These are phyloP conservation scores for Fusarium citri DNA, from an alignment of 2,329 filamentous ascomycete genomes.

Conservation along the genomic window DNA sequence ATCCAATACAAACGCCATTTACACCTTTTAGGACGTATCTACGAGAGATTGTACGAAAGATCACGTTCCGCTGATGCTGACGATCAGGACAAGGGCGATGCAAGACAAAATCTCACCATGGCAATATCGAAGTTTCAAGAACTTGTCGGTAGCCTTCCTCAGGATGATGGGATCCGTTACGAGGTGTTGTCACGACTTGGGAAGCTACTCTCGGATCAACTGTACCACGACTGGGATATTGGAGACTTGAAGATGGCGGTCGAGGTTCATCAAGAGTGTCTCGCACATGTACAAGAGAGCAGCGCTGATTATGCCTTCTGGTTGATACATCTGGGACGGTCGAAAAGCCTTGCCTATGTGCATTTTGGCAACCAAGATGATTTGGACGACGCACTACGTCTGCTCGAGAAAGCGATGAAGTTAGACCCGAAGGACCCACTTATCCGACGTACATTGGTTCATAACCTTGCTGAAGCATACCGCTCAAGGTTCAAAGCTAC, in stretches of 20 bases:
- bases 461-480: neutral
- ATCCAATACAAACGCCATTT: accelerated
- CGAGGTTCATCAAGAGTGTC: neutral
- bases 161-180: neutral
- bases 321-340: neutral
- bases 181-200: neutral
- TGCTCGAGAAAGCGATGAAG: neutral
- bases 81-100: neutral
- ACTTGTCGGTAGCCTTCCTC: accelerated
- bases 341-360: neutral
- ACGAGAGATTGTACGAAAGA: neutral
- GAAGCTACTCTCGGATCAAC: neutral
- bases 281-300: accelerated
- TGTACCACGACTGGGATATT: neutral
- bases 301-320: accelerated
- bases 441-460: accelerated
- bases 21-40: neutral
- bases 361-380: accelerated
- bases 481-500: neutral
- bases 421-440: accelerated
- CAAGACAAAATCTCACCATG: accelerated
- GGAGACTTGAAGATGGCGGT: neutral
- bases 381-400: neutral
- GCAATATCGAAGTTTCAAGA: neutral
- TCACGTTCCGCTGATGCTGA: accelerated